Evolutionary conservation across 192 early-diverging fungal species (phyloP).

Genomic region (Coemansia sp.): DNA sequence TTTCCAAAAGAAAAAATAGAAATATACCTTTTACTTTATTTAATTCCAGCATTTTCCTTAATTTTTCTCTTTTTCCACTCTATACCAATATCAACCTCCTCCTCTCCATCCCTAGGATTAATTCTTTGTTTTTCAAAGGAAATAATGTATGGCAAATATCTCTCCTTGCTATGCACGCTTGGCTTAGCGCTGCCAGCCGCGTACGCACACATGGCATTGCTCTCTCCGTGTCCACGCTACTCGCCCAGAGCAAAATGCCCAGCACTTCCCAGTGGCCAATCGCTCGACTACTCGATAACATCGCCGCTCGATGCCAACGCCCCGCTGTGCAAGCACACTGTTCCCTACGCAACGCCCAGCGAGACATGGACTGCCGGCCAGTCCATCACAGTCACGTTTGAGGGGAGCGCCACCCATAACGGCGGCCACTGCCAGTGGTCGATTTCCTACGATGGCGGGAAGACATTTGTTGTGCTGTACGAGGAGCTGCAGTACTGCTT

Average conservation of each 20-base stretch:
- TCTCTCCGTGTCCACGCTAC: slow-evolving; percentile 43
- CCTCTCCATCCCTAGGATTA: background rate
- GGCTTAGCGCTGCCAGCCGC: too few species aligned
- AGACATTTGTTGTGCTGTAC: slow-evolving; percentile 60
- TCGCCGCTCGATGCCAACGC: slow-evolving; percentile 33
- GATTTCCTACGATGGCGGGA: slow-evolving; percentile 55
- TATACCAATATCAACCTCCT: background rate
- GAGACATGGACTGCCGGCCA: slow-evolving; percentile 46
- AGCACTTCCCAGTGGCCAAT: slow-evolving; percentile 36
- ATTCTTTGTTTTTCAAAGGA: too few species aligned
- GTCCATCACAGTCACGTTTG: slow-evolving; percentile 29
- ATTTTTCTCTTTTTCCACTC: too few species aligned
- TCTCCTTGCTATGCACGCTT: too few species aligned
- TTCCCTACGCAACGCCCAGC: slow-evolving; percentile 25
- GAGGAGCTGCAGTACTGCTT: slow-evolving; percentile 41
- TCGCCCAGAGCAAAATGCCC: slow-evolving; percentile 41
- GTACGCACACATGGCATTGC: slow-evolving; percentile 40
- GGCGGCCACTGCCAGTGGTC: slow-evolving; percentile 66
- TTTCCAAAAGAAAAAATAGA: too few species aligned
- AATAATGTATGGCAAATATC: background rate
- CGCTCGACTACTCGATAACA: slow-evolving; percentile 37
- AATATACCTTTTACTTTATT: too few species aligned
- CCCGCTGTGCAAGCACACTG: slow-evolving; percentile 53
- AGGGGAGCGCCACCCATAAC: slow-evolving; percentile 39
- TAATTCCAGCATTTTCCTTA: too few species aligned